Evolutionary conservation across 768 basidiomycete genomes (phyloP).

Genomic region (Symmetrospora coprosmae): DNA sequence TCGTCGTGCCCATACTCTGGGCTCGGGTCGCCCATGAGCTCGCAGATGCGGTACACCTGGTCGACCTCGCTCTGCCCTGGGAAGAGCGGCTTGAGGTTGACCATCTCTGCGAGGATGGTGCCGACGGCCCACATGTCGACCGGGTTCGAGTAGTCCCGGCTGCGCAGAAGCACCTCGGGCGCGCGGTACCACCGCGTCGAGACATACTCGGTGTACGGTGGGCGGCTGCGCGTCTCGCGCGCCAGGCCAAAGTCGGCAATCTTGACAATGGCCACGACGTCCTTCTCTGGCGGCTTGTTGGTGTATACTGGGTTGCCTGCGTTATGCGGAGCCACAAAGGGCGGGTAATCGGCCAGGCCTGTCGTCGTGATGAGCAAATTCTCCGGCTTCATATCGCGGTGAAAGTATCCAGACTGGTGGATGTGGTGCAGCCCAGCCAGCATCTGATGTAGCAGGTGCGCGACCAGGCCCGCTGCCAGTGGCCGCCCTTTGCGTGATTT

Average conservation of each 20-base stretch:
- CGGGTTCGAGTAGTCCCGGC: constrained; percentile 84
- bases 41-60: constrained; percentile 78
- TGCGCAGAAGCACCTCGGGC: constrained; percentile 83
- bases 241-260: constrained; percentile 97
- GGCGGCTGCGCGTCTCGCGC: constrained; percentile 66
- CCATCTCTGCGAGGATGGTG: constrained; percentile 90
- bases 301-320: background rate
- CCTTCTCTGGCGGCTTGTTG: constrained; percentile 54
- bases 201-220: constrained; percentile 97
- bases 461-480: constrained; percentile 89
- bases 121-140: constrained; percentile 99
- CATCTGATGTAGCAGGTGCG: constrained; percentile 86
- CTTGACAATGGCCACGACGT: constrained; percentile 92
- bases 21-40: constrained; percentile 81
- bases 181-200: constrained; percentile 99
- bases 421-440: constrained; percentile 82
- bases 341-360: constrained; percentile 78
- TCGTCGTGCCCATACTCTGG: constrained; percentile 66
- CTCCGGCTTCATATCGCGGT: constrained; percentile 99
- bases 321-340: constrained; percentile 40
- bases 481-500: constrained; percentile 88
- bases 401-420: constrained; percentile 84
- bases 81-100: constrained; percentile 88
- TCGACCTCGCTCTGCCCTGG: constrained; percentile 85
- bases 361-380: constrained; percentile 97